A percentile compares a stretch with the other conserved stretches of the same genome.
Evolutionary conservation across 2,329 filamentous ascomycete species (phyloP).

Genomic region (Phoma sp.): DNA sequence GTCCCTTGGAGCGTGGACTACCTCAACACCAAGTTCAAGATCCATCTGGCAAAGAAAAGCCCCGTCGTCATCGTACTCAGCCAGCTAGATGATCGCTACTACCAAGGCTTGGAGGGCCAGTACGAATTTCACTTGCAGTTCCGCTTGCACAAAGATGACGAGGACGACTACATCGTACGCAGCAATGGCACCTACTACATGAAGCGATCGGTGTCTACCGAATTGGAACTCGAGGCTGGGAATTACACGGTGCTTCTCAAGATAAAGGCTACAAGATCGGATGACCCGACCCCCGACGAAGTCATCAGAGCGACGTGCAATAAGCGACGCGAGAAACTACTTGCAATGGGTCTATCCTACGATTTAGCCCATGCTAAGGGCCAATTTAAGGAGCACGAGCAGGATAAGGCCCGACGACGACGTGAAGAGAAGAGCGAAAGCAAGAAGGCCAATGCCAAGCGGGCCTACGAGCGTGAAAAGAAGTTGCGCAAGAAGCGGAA

Average conservation of each 20-base stretch:
- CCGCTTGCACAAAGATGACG: slow-evolving; percentile 64
- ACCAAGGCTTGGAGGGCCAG: slow-evolving; percentile 61
- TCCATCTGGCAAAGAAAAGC: slow-evolving; percentile 59
- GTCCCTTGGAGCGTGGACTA: slow-evolving; percentile 68
- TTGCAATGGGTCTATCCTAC: slow-evolving; percentile 71
- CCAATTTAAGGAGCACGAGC: slow-evolving; percentile 59
- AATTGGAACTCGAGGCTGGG: slow-evolving; percentile 75
- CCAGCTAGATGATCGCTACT: slow-evolving; percentile 67
- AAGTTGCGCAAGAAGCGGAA: slow-evolving; percentile 47
- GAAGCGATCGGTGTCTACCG: slow-evolving; percentile 76
- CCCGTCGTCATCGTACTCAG: slow-evolving; percentile 65
- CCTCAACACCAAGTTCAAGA: slow-evolving; percentile 64
- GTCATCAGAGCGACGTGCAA: slow-evolving; percentile 70
- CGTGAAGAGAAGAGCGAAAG: slow-evolving; percentile 46
- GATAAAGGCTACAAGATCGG: slow-evolving; percentile 68
- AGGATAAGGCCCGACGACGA: slow-evolving; percentile 49
- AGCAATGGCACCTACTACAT: slow-evolving; percentile 65
- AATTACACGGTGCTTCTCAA: slow-evolving; percentile 78
- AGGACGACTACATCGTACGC: slow-evolving; percentile 64
- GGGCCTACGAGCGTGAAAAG: slow-evolving; percentile 42
- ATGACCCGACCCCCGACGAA: slow-evolving; percentile 65
- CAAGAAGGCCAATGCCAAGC: slow-evolving; percentile 47
- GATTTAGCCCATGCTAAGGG: slow-evolving; percentile 74
- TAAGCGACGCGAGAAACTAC: slow-evolving; percentile 72
- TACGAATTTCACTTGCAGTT: slow-evolving; percentile 65